Evolutionary conservation across 192 early-diverging fungal genomes (phyloP).

Genomic region (Entrophospora sp.): DNA sequence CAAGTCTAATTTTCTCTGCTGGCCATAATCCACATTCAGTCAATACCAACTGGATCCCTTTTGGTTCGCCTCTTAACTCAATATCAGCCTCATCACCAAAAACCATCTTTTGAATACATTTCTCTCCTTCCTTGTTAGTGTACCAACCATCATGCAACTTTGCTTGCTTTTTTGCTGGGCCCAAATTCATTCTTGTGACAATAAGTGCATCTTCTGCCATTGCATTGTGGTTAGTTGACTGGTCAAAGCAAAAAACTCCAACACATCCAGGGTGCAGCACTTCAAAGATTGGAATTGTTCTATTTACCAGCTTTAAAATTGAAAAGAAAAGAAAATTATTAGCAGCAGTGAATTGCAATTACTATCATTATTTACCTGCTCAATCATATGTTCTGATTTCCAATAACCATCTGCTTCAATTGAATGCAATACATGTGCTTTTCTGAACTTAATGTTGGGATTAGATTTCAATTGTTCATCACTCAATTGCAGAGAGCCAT

Average conservation of each 20-base stretch:
- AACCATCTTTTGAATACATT: slow-evolving; percentile 17
- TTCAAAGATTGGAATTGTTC: neutral
- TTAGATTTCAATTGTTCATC: slow-evolving; percentile 1
- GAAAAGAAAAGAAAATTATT: neutral
- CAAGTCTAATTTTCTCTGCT: slow-evolving; percentile 3
- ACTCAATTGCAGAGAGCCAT: slow-evolving; percentile 9
- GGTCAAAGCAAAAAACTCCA: slow-evolving; percentile 26
- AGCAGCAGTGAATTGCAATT: neutral
- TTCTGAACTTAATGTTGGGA: neutral
- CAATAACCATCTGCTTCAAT: slow-evolving; percentile 21
- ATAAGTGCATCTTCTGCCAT: slow-evolving; percentile 25
- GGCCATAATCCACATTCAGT: slow-evolving; percentile 18
- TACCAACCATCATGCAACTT: slow-evolving; percentile 15
- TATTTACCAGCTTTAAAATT: neutral
- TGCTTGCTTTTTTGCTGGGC: slow-evolving; percentile 16
- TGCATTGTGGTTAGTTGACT: slow-evolving; percentile 21
- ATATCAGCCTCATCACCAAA: slow-evolving; percentile 18
- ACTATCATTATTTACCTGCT: slow-evolving; percentile 19
- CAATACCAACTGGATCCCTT: slow-evolving; percentile 25
- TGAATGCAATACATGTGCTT: neutral
- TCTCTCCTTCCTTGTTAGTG: neutral
- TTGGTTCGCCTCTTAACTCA: slow-evolving; percentile 22
- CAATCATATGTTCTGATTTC: slow-evolving; percentile 15
- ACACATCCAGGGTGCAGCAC: slow-evolving; percentile 19
- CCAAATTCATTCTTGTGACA: slow-evolving; percentile 22